Percentiles rank a stretch among this genome's conserved stretches.
phyloP scores from a whole-genome alignment of 2,329 filamentous ascomycete species.

The Zasmidium citrigriseum region DNA sequence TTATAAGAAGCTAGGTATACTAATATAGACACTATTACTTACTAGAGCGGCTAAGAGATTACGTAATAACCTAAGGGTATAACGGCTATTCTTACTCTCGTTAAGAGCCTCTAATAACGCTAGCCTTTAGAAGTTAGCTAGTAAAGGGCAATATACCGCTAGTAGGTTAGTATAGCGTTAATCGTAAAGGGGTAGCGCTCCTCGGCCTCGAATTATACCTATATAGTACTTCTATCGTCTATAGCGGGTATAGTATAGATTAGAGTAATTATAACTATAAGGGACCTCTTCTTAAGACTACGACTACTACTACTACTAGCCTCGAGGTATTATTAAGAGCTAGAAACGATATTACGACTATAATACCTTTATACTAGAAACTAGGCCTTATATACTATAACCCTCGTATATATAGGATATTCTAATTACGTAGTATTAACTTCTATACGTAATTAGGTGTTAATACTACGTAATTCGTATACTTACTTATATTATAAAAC shows the following conservation, averaged over 20 bases:
- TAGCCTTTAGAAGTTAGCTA: not conserved
- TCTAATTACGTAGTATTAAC: not conserved
- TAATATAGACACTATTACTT: not conserved
- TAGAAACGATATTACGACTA: not conserved
- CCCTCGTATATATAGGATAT: not conserved
- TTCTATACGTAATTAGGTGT: not conserved
- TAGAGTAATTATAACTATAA: not conserved
- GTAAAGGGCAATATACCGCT: not conserved
- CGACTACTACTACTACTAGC: not conserved
- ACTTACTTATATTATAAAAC: not conserved
- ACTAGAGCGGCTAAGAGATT: not conserved
- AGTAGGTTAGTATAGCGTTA: not conserved
- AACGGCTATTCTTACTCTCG: not conserved
- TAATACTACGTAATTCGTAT: not conserved
- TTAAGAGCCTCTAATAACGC: not conserved
- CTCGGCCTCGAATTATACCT: not conserved
- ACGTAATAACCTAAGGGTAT: not conserved
- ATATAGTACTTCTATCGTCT: not conserved
- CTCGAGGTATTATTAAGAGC: not conserved
- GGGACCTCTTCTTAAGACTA: not conserved
- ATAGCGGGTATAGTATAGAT: not conserved
- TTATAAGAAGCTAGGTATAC: not conserved
- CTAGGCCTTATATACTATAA: not conserved
- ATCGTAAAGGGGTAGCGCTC: not conserved
- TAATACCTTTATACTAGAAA: not conserved